Percentiles rank a stretch among this genome's conserved stretches.
Evolutionary conservation across 805 yeast genomes (phyloP).

Genomic region (Starmera amethionina): DNA sequence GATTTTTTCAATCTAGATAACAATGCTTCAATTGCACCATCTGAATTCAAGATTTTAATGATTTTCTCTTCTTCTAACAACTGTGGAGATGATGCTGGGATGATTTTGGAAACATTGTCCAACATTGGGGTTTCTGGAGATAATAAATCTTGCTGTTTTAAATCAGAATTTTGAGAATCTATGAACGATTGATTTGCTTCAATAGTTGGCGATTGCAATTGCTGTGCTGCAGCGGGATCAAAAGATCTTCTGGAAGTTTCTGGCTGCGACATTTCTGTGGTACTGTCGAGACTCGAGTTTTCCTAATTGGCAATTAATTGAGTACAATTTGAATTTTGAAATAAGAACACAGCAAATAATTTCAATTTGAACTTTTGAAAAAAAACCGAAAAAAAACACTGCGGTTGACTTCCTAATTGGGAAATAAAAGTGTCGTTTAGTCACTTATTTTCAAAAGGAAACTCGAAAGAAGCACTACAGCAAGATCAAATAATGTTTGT

Average conservation of each 20-base stretch:
- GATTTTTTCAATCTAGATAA: slow-evolving; percentile 70
- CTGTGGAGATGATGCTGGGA: slow-evolving; percentile 22
- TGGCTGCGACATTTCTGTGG: neutral
- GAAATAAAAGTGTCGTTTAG: neutral
- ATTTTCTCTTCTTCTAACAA: slow-evolving; percentile 44
- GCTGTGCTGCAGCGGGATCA: neutral
- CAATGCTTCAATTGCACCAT: slow-evolving; percentile 66
- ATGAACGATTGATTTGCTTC: neutral
- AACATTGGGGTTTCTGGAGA: neutral
- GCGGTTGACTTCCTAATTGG: slow-evolving; percentile 4
- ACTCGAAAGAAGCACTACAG: too few species aligned
- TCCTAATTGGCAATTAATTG: too few species aligned
- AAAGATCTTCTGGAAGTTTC: neutral
- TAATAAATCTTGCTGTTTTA: neutral
- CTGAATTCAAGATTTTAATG: slow-evolving; percentile 47
- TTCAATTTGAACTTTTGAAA: too few species aligned
- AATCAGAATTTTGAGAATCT: neutral
- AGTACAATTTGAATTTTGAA: too few species aligned
- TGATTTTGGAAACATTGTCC: slow-evolving; percentile 3
- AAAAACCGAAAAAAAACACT: too few species aligned
- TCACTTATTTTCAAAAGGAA: too few species aligned
- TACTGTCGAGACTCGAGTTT: too few species aligned
- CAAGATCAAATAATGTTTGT: too few species aligned
- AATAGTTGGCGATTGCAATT: neutral
- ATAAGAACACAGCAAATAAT: too few species aligned